Percentiles rank a stretch among this genome's conserved stretches.
These are phyloP conservation scores for Senna siamea DNA, from an alignment of 306 rosid species.

Conservation along the genomic window DNA sequence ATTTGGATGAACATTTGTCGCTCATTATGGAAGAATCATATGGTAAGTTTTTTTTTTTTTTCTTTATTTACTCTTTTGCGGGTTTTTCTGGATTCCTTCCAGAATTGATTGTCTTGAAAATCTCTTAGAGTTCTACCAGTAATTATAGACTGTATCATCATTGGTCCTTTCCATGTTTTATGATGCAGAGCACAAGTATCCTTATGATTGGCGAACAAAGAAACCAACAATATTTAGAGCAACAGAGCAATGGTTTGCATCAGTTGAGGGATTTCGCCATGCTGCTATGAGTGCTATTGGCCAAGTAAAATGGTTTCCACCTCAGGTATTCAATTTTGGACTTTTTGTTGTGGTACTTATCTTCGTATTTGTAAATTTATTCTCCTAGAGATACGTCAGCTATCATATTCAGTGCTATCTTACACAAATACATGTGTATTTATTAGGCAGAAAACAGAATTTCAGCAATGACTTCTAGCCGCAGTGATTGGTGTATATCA, in stretches of 20 bases:
- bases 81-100: background rate
- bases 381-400: constrained; percentile 22
- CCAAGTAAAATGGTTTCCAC: constrained; percentile 87
- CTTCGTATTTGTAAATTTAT: constrained; percentile 22
- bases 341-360: constrained; percentile 25
- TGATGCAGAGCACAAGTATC: constrained; percentile 91
- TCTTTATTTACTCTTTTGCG: background rate
- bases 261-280: constrained; percentile 92
- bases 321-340: constrained; percentile 68
- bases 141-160: constrained; percentile 24
- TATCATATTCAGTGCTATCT: constrained; percentile 30
- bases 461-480: constrained; percentile 87
- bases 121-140: constrained; percentile 12
- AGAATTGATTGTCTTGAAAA: background rate
- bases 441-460: constrained; percentile 94
- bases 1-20: constrained; percentile 76
- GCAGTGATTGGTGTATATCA: constrained; percentile 98
- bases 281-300: constrained; percentile 84
- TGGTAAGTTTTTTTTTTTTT: constrained; percentile 52
- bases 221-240: constrained; percentile 98
- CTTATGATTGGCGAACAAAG: constrained; percentile 98
- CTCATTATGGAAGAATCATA: constrained; percentile 91
- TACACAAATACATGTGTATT: constrained; percentile 37
- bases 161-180: constrained; percentile 36
- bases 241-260: constrained; percentile 99